A percentile compares a stretch with the other conserved stretches of the same genome.
phyloP scores from a whole-genome alignment of 495 filamentous ascomycete genomes.

The Penicillium pulvis region DNA sequence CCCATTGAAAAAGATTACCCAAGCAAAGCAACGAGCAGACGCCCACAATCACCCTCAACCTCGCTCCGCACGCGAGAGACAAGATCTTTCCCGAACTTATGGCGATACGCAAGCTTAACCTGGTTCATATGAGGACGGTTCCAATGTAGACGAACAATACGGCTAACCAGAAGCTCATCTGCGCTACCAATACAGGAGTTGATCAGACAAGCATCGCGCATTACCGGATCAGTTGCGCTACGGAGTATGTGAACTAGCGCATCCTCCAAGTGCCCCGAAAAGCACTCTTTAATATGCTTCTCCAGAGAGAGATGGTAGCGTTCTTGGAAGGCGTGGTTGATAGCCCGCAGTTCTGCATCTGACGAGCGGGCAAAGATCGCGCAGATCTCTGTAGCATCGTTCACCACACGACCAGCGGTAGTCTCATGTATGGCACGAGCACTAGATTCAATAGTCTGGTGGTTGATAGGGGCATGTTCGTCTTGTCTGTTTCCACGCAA shows the following conservation, averaged over 20 bases:
- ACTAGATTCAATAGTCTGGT: conserved; percentile 56
- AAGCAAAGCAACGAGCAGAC: background rate
- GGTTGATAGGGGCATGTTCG: background rate
- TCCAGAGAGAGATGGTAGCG: conserved; percentile 69
- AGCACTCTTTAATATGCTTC: conserved; percentile 72
- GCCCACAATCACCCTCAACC: conserved; percentile 4
- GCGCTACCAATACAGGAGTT: conserved; percentile 57
- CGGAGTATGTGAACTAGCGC: conserved; percentile 76
- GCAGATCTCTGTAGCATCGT: conserved; percentile 77
- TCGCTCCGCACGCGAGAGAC: background rate
- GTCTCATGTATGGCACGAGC: conserved; percentile 70
- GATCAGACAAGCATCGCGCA: conserved; percentile 74
- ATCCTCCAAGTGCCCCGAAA: conserved; percentile 88
- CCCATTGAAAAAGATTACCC: background rate
- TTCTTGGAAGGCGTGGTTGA: conserved; percentile 66
- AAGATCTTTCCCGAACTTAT: background rate
- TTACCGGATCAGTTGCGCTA: conserved; percentile 75
- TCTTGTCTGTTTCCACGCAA: conserved; percentile 65
- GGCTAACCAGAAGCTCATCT: conserved; percentile 73
- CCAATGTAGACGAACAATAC: conserved; percentile 80
- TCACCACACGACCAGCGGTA: conserved; percentile 68
- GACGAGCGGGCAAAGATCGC: conserved; percentile 70
- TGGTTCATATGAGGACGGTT: conserved; percentile 65
- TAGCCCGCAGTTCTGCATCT: conserved; percentile 78
- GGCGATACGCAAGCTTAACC: conserved; percentile 52